These are phyloP conservation scores for Trypanosoma platydactyli DNA, from an alignment of 208 protist species.

Conservation along the genomic window DNA sequence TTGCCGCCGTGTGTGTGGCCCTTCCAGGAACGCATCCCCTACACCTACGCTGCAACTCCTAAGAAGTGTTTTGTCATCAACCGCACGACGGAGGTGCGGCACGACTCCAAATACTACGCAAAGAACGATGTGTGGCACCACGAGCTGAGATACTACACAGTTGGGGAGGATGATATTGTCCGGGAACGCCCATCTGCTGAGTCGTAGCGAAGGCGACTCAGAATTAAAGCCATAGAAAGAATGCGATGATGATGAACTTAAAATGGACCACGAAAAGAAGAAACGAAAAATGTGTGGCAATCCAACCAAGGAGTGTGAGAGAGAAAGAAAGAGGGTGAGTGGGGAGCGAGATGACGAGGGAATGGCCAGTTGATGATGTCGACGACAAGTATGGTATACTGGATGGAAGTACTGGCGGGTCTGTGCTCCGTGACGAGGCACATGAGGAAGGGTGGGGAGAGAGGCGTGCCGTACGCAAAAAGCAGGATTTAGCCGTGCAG, in stretches of 20 bases:
- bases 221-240: background rate
- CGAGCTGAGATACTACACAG: slow-evolving; percentile 21
- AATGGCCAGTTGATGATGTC: too few relatives aligned
- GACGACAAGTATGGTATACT: too few relatives aligned
- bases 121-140: slow-evolving; percentile 28
- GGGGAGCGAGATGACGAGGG: too few relatives aligned
- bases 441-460: too few relatives aligned
- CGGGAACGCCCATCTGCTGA: slow-evolving; percentile 7
- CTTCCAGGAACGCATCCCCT: slow-evolving; percentile 42
- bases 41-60: slow-evolving; percentile 32
- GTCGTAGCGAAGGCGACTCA: background rate
- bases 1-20: slow-evolving; percentile 38
- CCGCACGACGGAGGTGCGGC: slow-evolving; percentile 26
- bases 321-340: too few relatives aligned
- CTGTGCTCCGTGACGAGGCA: too few relatives aligned
- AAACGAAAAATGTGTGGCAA: too few relatives aligned
- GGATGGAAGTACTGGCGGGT: too few relatives aligned
- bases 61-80: slow-evolving; percentile 19
- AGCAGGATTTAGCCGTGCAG: too few relatives aligned
- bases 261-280: too few relatives aligned
- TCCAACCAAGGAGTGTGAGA: too few relatives aligned
- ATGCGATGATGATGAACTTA: background rate
- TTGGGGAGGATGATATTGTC: slow-evolving; percentile 23
- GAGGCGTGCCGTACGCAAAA: too few relatives aligned
- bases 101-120: slow-evolving; percentile 29